Conservation (phyloP, 2,329 filamentous ascomycete genomes). For the Colletotrichum abscissum region DNA sequence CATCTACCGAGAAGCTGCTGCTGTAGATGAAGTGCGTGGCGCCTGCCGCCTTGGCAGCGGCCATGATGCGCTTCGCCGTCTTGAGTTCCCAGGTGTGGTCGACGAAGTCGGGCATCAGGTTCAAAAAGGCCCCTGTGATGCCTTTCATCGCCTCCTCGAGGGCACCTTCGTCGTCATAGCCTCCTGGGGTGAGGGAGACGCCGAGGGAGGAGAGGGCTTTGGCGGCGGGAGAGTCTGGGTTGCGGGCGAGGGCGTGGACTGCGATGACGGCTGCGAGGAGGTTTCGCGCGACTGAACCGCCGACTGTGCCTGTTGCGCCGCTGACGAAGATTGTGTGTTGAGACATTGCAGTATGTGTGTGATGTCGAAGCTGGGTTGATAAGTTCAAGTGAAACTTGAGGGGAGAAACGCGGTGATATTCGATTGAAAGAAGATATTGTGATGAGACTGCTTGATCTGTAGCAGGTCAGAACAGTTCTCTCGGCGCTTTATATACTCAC, state of each 20-base stretch:
- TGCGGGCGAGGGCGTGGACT: slow-evolving; percentile 47
- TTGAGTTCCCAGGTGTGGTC: slow-evolving; percentile 44
- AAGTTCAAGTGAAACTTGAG: too few species aligned
- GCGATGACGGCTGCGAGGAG: slow-evolving; percentile 44
- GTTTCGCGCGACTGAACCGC: slow-evolving; percentile 47
- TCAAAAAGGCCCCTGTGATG: slow-evolving; percentile 48
- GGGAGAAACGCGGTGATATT: neutral
- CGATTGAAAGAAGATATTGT: neutral
- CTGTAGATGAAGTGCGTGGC: slow-evolving; percentile 51
- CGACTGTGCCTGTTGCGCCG: slow-evolving; percentile 53
- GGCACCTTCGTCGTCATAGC: slow-evolving; percentile 46
- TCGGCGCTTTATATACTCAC: neutral
- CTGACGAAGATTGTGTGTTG: slow-evolving; percentile 46
- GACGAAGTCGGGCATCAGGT: slow-evolving; percentile 45
- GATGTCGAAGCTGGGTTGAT: neutral
- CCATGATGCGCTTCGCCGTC: slow-evolving; percentile 45
- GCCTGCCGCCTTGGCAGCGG: slow-evolving; percentile 50
- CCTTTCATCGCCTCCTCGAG: slow-evolving; percentile 44
- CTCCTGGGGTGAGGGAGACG: slow-evolving; percentile 46
- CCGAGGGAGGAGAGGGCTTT: slow-evolving; percentile 44
- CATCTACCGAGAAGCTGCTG: slow-evolving; percentile 44
- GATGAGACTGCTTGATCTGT: neutral
- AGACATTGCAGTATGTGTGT: neutral
- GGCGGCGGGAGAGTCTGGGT: slow-evolving; percentile 43
- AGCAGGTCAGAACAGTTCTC: neutral